Conservation (phyloP, 331 rosid species). For the Rosa hybrid region DNA sequence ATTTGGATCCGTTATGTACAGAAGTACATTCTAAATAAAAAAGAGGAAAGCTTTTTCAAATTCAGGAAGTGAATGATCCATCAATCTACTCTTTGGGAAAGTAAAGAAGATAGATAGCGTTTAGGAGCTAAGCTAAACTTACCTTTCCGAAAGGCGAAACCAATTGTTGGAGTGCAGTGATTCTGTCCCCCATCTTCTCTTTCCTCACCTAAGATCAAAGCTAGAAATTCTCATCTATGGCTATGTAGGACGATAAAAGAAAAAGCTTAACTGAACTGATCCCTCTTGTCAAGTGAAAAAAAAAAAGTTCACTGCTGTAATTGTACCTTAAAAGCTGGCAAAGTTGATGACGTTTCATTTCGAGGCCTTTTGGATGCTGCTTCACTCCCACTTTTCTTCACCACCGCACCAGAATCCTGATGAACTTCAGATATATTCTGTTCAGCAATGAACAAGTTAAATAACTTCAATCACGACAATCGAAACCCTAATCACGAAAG, state of each 20-base stretch:
- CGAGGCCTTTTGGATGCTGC: conserved; percentile 79
- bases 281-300: not conserved
- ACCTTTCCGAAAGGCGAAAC: conserved; percentile 99
- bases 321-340: conserved; percentile 99
- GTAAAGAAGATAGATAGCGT: conserved; percentile 25
- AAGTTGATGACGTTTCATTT: conserved; percentile 78
- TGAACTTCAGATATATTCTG: conserved; percentile 77
- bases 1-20: conserved; percentile 21
- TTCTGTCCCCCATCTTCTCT: conserved; percentile 99
- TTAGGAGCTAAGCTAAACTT: conserved; percentile 26
- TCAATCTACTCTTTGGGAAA: conserved; percentile 29
- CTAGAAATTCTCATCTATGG: conserved; percentile 36
- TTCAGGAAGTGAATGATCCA: conserved; percentile 46
- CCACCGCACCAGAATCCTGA: conserved; percentile 58
- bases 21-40: conserved; percentile 6
- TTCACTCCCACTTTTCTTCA: conserved; percentile 82
- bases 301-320: conserved; percentile 36
- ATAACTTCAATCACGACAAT: conserved; percentile 19
- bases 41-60: conserved; percentile 18
- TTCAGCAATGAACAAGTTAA: conserved; percentile 20
- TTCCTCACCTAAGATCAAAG: conserved; percentile 79
- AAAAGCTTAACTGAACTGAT: conserved; percentile 11
- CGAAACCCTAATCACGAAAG: conserved; percentile 33
- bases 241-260: conserved; percentile 22
- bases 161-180: conserved; percentile 99